A percentile compares a stretch with the other conserved stretches of the same genome.
phyloP scores from a whole-genome alignment of 306 rosid genomes.

The Quercus aquifolioides region DNA sequence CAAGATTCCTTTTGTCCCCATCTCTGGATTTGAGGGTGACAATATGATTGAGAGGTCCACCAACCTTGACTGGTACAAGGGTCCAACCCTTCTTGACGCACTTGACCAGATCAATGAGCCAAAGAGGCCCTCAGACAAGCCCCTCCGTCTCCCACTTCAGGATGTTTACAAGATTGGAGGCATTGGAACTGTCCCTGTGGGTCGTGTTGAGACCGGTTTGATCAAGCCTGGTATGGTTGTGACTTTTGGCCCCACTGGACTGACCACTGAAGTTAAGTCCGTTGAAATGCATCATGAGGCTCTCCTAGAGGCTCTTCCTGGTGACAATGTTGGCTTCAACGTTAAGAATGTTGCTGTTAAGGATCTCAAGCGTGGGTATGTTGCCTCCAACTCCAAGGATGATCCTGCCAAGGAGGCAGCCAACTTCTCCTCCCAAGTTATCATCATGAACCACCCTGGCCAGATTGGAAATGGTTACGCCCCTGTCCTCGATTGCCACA shows the following conservation, averaged over 20 bases:
- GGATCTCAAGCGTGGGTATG: constrained; percentile 94
- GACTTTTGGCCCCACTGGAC: constrained; percentile 70
- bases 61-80: constrained; percentile 98
- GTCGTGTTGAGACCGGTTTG: constrained; percentile 84
- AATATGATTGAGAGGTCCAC: constrained; percentile 92
- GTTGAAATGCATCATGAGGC: constrained; percentile 95
- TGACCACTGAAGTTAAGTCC: constrained; percentile 81
- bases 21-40: constrained; percentile 93
- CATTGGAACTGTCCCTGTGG: constrained; percentile 92
- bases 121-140: constrained; percentile 88
- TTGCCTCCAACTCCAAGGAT: constrained; percentile 90
- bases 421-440: constrained; percentile 77
- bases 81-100: constrained; percentile 90
- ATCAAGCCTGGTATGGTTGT: constrained; percentile 76
- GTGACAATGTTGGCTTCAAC: constrained; percentile 89
- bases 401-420: constrained; percentile 97
- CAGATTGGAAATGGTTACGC: constrained; percentile 92
- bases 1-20: constrained; percentile 78
- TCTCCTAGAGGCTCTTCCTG: constrained; percentile 75
- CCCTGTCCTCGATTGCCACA: constrained; percentile 89
- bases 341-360: constrained; percentile 92
- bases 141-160: constrained; percentile 88
- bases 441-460: constrained; percentile 94
- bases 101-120: constrained; percentile 77
- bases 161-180: constrained; percentile 98